Evolutionary conservation across 768 basidiomycete genomes (phyloP), one percentile per base, ranked within the genome.

Genomic region (Podaxis pistillaris): DNA sequence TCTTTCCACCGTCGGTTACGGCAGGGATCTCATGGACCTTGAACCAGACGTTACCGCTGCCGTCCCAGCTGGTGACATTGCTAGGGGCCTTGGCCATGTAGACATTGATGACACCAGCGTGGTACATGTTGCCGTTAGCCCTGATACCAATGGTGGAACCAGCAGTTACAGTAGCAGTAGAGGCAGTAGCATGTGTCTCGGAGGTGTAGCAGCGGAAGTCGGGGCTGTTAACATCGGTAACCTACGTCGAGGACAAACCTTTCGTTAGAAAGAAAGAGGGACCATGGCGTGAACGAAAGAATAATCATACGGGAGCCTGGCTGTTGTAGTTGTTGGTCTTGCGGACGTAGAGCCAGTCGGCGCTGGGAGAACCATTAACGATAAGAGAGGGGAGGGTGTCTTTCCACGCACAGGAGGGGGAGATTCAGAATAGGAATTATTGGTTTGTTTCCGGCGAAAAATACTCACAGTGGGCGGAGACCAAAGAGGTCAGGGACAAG

Each of bases 161-260:
- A 38, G 82, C 83, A 47, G 76, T 70, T 53, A 82, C 80, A 30
- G 74, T 73, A 60, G 78, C 71, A 8, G 82, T 84, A 53, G 74
- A 63, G 11, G 82, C 79, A 6, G 76, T 77, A 4, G 77, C 75
- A 28, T 69, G 60, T 12, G 76, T 78, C 57, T 69, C 65, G 2
- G 78, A 77, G 61, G 74, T 77, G 69, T 83, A 81, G 72, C 81
- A 83, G 40, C 80, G 73, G 69, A 83, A 75, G 60, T 82, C 80
- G n/a, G 71, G 52, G 64, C 78, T 80, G 47, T 70, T 80, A 40
- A 83, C 81, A 63, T 82, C 78, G 30, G 76, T 78, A 30, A 83
- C 79, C 78, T 79, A 52, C 6, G 22, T 11, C 17, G 15, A 2
- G 28, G 2, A 24, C 15, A 47, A 55, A 19, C 30, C 46, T 28